Evolutionary conservation across 2,329 filamentous ascomycete species (phyloP), one percentile per base, ranked within the genome.

Genomic region (Mycogone perniciosa): DNA sequence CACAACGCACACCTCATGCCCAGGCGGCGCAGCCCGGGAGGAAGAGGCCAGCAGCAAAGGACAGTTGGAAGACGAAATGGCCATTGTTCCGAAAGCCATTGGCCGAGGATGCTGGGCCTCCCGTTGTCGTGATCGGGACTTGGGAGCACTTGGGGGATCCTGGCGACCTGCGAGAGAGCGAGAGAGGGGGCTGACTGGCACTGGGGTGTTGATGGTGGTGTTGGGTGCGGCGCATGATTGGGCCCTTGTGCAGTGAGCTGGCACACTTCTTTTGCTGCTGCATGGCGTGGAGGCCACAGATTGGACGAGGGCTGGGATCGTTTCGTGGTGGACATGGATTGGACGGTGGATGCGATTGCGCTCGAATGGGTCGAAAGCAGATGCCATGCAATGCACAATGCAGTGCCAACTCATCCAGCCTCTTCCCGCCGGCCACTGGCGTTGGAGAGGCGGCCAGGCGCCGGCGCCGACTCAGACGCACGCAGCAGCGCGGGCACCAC

Each of bases 221-320:
- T 43, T 38, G 44, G 45, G 34, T 44, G 41, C 44, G 34, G 59
- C 60, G 59, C 56, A 57, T 65, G 63, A 66, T 66, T 64, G 62
- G 62, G 54, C 49, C 55, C 27, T 38, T 46, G 41, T 31, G 54
- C 47, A 51, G 54, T 59, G 58, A 57, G 57, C 52, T 60, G 58
- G 57, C 58, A 57, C 49, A 57, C 57, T 50, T 54, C 58, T 52
- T 46, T 46, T 54, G 57, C 55, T 55, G 57, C 54, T 50, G 56
- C 54, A 56, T 57, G 59, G 62, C 62, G 62, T 64, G 62, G 62
- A 59, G 51, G 57, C 55, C 44, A 52, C 52, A 56, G 61, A 64
- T 62, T 61, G 59, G 59, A 48, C 53, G 30, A 53, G 8, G 48
- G 39, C 46, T 42, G 48, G 48, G 43, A 51, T 49, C 37, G 48